Evolutionary conservation across 768 basidiomycete species (phyloP), one percentile per base, ranked within the genome.

Genomic region (Pleurotus tuber-regium): DNA sequence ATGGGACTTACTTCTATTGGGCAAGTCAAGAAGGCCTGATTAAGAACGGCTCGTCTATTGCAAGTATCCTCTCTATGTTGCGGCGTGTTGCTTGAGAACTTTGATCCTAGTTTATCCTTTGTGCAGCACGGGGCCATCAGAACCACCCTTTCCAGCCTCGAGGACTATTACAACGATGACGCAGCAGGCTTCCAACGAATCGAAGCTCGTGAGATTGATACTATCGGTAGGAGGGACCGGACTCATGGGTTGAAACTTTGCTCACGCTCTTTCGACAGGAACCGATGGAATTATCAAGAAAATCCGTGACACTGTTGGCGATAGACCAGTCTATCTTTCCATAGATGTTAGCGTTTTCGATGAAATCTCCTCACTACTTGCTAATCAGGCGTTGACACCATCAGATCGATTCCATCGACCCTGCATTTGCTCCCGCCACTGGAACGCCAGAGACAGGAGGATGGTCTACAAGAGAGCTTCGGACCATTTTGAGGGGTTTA

Each of bases 1-100:
- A 94, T 54, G 92, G 91, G 10, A 91, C 89, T 2, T 93, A 92
- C 71, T 94, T 94, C 67, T 93, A 90, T 69, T 88, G 88, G 79
- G 92, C 92, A 0, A 84, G 83, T 54, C 79, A 86, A 58, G 89
- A 92, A 60, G 91, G 92, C 2, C 71, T 92, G 38, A 85, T 95
- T 56, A 76, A 74, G 59, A 87, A 89, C 54, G 87, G 86, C 56
- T 78, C 79, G 52, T 88, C 87, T 66, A 87, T 88, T 83, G 87
- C 86, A 88, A 88, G 87, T 87, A 59, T 61, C 70, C 64, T 63
- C 66, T 64, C 57, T 52, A 61, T 41, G 5, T 51, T 42, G 43
- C 46, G 33, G 51, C 43, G 30, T 42, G 52, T 46, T 50, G 61
- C 39, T 54, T 57, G 70, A 73, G 66, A 59, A 58, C 70, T 73